These are phyloP conservation scores for Croton setiger DNA, from an alignment of 441 rosid genomes.

Conservation along the genomic window DNA sequence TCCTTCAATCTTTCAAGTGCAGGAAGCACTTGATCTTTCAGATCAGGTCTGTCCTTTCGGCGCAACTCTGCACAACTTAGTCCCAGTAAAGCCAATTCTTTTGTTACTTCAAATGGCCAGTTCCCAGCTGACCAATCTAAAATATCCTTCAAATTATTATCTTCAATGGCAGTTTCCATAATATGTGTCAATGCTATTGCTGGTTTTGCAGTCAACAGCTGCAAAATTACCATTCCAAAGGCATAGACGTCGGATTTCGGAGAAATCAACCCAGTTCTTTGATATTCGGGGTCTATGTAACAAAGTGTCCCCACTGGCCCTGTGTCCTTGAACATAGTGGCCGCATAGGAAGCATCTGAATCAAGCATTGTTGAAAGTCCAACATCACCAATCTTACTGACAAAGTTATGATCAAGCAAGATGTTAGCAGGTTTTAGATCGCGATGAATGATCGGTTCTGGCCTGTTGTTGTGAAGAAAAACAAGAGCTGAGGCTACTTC, in stretches of 20 bases:
- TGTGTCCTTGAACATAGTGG: slow-evolving; percentile 47
- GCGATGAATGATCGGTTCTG: slow-evolving; percentile 77
- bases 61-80: slow-evolving; percentile 74
- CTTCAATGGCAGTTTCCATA: slow-evolving; percentile 66
- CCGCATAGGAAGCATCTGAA: slow-evolving; percentile 32
- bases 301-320: slow-evolving; percentile 81
- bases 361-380: slow-evolving; percentile 73
- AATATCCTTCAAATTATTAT: slow-evolving; percentile 39
- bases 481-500: slow-evolving; percentile 84
- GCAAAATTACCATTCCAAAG: slow-evolving; percentile 77
- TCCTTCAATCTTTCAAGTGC: slow-evolving; percentile 60
- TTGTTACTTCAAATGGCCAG: slow-evolving; percentile 77
- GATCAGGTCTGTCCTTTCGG: slow-evolving; percentile 76
- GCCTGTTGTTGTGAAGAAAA: slow-evolving; percentile 78
- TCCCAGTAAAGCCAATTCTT: slow-evolving; percentile 66
- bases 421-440: slow-evolving; percentile 94
- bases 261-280: slow-evolving; percentile 69
- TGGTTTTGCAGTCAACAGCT: slow-evolving; percentile 77
- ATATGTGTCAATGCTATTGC: slow-evolving; percentile 65
- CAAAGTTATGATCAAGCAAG: slow-evolving; percentile 73
- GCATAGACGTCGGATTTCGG: slow-evolving; percentile 86
- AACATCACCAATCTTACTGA: slow-evolving; percentile 90
- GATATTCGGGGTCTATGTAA: slow-evolving; percentile 91
- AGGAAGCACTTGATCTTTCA: slow-evolving; percentile 70
- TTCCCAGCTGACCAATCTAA: slow-evolving; percentile 72